These are phyloP conservation scores for Boletus reticulatus DNA, from an alignment of 768 basidiomycete species.

Conservation along the genomic window DNA sequence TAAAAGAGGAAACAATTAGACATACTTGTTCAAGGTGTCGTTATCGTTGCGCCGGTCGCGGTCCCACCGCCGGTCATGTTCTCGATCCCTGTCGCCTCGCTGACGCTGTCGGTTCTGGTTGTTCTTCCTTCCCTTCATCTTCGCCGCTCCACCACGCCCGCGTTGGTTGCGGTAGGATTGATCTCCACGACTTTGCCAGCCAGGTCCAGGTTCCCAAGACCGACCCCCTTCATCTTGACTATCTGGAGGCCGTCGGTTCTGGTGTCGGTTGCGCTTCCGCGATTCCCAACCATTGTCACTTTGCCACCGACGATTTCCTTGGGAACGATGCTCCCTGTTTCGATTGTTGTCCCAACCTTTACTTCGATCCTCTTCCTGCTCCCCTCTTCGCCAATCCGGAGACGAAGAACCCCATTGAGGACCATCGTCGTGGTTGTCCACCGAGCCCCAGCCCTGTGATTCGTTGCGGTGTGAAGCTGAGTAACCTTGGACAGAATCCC, in stretches of 20 bases:
- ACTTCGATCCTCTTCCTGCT: slow-evolving; percentile 37
- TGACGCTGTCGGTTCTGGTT: slow-evolving; percentile 34
- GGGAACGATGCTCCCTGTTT: slow-evolving; percentile 33
- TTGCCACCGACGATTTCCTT: slow-evolving; percentile 33
- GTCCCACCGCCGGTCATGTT: slow-evolving; percentile 29
- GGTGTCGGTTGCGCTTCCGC: slow-evolving; percentile 46
- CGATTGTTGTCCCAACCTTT: slow-evolving; percentile 37
- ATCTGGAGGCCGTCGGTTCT: slow-evolving; percentile 35
- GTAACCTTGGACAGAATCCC: slow-evolving; percentile 45
- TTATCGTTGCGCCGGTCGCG: slow-evolving; percentile 55
- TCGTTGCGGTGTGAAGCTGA: slow-evolving; percentile 48
- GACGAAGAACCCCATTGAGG: slow-evolving; percentile 44
- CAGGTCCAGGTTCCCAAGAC: slow-evolving; percentile 70
- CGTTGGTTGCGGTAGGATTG: slow-evolving; percentile 38
- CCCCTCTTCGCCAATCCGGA: slow-evolving; percentile 41
- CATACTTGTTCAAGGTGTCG: slow-evolving; percentile 74
- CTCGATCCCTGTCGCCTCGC: slow-evolving; percentile 27
- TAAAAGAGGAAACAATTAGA: slow-evolving; percentile 11
- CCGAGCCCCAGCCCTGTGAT: slow-evolving; percentile 40
- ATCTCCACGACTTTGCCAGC: slow-evolving; percentile 53
- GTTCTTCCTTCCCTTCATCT: slow-evolving; percentile 37
- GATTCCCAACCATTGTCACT: slow-evolving; percentile 51
- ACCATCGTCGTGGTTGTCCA: slow-evolving; percentile 41
- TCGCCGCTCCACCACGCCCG: slow-evolving; percentile 37
- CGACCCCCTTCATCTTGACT: slow-evolving; percentile 44